Conservation (phyloP, 2,329 filamentous ascomycete species). For the Alternaria sp. region DNA sequence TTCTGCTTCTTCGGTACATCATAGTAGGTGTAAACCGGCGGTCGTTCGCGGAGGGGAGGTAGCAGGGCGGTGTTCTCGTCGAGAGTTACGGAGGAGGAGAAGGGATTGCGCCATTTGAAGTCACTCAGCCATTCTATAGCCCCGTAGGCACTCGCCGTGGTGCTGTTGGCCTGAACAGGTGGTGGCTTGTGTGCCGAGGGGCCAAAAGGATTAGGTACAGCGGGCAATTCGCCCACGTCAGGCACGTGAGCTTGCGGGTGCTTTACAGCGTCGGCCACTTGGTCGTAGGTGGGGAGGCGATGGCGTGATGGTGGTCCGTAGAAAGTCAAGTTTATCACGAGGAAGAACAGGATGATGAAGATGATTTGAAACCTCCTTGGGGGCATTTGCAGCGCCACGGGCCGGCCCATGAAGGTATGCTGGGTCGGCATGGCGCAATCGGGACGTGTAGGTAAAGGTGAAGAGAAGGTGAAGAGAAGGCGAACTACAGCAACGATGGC, state of each 20-base stretch:
- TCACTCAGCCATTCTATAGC: constrained; percentile 86
- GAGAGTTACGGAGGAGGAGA: constrained; percentile 79
- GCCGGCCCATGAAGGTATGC: constrained; percentile 44
- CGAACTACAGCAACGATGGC: constrained; percentile 23
- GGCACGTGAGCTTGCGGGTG: constrained; percentile 46
- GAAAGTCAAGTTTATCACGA: constrained; percentile 47
- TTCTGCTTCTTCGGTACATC: constrained; percentile 72
- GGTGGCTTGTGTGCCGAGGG: constrained; percentile 76
- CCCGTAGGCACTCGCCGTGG: constrained; percentile 62
- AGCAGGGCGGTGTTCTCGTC: constrained; percentile 86
- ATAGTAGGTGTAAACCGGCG: constrained; percentile 90
- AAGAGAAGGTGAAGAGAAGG: constrained; percentile 13
- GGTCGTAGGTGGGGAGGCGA: constrained; percentile 50
- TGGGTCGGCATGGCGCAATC: constrained; percentile 46
- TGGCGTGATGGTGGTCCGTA: constrained; percentile 49
- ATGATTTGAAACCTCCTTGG: constrained; percentile 60
- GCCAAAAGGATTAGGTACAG: constrained; percentile 70
- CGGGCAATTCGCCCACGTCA: constrained; percentile 45
- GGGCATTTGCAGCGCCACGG: constrained; percentile 49
- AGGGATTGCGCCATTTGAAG: constrained; percentile 90
- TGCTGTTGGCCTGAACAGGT: constrained; percentile 81
- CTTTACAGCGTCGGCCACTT: constrained; percentile 51
- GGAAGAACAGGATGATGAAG: constrained; percentile 46
- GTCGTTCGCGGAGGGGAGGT: constrained; percentile 74
- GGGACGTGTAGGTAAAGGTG: neutral